phyloP scores from a whole-genome alignment of 768 basidiomycete genomes.

The Kwoniella dendrophila region DNA sequence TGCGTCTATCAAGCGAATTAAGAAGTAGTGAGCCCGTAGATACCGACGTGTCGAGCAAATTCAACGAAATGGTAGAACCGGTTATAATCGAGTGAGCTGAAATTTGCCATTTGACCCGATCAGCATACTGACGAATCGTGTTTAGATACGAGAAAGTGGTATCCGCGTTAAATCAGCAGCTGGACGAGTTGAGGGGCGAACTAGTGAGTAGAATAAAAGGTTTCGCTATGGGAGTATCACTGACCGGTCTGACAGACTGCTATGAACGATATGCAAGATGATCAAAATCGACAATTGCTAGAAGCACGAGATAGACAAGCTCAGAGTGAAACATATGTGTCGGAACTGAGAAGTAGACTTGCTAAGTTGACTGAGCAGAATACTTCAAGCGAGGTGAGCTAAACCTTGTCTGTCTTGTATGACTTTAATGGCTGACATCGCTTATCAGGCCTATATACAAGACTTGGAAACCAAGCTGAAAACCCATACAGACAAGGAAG shows the following conservation, averaged over 20 bases:
- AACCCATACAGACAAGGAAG: constrained; percentile 74
- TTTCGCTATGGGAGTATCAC: too few relatives aligned
- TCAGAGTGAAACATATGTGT: constrained; percentile 80
- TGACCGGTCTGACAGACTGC: constrained; percentile 66
- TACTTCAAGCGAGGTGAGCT: constrained; percentile 80
- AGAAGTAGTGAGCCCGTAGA: constrained; percentile 34
- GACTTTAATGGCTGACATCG: constrained; percentile 25
- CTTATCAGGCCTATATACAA: constrained; percentile 77
- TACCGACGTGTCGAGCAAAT: constrained; percentile 49
- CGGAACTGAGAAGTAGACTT: constrained; percentile 77
- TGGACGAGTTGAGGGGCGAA: constrained; percentile 43
- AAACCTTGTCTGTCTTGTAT: constrained; percentile 13
- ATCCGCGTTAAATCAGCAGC: constrained; percentile 71
- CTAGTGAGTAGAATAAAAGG: constrained; percentile 39
- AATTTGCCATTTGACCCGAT: not conserved
- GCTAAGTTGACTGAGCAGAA: constrained; percentile 85
- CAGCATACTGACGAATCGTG: not conserved
- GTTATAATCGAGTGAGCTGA: constrained; percentile 64
- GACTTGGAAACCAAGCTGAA: constrained; percentile 93
- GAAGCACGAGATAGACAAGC: constrained; percentile 56
- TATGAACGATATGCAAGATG: constrained; percentile 88
- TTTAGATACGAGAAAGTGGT: constrained; percentile 97
- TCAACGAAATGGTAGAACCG: constrained; percentile 71
- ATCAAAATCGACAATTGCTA: constrained; percentile 80
- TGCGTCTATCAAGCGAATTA: constrained; percentile 46